Conservation (phyloP, 768 basidiomycete species). For the Hygrophorus russula region DNA sequence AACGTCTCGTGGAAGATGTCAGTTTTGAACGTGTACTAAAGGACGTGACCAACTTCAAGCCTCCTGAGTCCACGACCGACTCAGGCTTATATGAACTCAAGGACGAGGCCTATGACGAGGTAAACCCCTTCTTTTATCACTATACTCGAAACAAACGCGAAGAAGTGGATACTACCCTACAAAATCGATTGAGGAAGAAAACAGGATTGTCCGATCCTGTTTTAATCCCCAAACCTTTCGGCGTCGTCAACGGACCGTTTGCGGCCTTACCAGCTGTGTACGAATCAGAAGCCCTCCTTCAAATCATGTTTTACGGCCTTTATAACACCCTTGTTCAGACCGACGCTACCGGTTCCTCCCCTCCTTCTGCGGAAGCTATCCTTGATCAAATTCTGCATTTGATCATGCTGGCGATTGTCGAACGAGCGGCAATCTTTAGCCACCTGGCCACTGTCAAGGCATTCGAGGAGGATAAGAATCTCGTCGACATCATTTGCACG, state of each 20-base stretch:
- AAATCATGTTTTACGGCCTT: conserved; percentile 76
- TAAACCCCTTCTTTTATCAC: conserved; percentile 94
- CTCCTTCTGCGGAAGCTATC: conserved; percentile 79
- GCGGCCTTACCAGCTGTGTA: conserved; percentile 49
- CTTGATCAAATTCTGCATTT: conserved; percentile 85
- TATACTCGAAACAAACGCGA: conserved; percentile 91
- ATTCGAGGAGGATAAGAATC: conserved; percentile 48
- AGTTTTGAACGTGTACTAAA: conserved; percentile 70
- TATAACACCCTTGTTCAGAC: conserved; percentile 64
- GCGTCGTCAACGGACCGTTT: conserved; percentile 61
- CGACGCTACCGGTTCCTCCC: conserved; percentile 44
- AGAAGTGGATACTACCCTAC: conserved; percentile 73
- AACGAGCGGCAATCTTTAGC: conserved; percentile 54
- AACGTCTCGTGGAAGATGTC: conserved; percentile 76
- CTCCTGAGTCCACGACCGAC: conserved; percentile 71
- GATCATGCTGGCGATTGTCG: conserved; percentile 74
- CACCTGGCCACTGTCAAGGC: conserved; percentile 38
- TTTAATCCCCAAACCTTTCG: conserved; percentile 62
- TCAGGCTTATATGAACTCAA: conserved; percentile 83
- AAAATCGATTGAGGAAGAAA: conserved; percentile 54
- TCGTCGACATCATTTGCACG: conserved; percentile 63
- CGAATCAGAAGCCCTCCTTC: conserved; percentile 60
- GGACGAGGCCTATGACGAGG: conserved; percentile 72
- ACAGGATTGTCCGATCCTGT: conserved; percentile 55
- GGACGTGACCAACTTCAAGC: conserved; percentile 72